Evolutionary conservation across 768 basidiomycete species (phyloP).

Genomic region (Amanita muscaria): DNA sequence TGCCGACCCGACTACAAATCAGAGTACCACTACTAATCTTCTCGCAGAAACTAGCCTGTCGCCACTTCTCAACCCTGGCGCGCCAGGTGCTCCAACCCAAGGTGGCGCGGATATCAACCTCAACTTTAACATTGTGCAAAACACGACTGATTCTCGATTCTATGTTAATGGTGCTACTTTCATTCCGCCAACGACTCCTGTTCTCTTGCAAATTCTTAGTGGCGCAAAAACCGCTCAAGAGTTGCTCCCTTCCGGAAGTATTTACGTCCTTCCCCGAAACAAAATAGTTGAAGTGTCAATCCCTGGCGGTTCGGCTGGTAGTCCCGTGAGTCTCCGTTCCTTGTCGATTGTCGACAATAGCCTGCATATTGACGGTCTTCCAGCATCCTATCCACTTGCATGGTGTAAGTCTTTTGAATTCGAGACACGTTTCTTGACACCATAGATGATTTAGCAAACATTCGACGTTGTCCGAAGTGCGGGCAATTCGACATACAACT

Average conservation of each 20-base stretch:
- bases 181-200: slow-evolving; percentile 35
- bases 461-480: slow-evolving; percentile 39
- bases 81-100: slow-evolving; percentile 13
- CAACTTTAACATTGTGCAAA: slow-evolving; percentile 15
- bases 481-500: slow-evolving; percentile 29
- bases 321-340: slow-evolving; percentile 1
- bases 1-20: slow-evolving; percentile 26
- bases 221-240: slow-evolving; percentile 38
- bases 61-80: slow-evolving; percentile 12
- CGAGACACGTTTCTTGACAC: background rate
- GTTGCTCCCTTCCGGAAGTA: slow-evolving; percentile 38
- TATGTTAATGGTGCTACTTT: slow-evolving; percentile 25
- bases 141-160: slow-evolving; percentile 12
- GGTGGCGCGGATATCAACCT: slow-evolving; percentile 20
- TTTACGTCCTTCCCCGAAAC: slow-evolving; percentile 39
- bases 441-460: slow-evolving; percentile 23
- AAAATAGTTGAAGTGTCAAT: slow-evolving; percentile 23
- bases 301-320: background rate
- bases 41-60: slow-evolving; percentile 5
- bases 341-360: background rate
- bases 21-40: slow-evolving; percentile 1
- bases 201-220: slow-evolving; percentile 51
- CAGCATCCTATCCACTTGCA: slow-evolving; percentile 35
- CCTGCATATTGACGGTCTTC: no score
- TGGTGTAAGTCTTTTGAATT: slow-evolving; percentile 16